Base-by-base conservation (phyloP, 2,329 filamentous ascomycete species). In the Colletotrichum spaethianum region DNA sequence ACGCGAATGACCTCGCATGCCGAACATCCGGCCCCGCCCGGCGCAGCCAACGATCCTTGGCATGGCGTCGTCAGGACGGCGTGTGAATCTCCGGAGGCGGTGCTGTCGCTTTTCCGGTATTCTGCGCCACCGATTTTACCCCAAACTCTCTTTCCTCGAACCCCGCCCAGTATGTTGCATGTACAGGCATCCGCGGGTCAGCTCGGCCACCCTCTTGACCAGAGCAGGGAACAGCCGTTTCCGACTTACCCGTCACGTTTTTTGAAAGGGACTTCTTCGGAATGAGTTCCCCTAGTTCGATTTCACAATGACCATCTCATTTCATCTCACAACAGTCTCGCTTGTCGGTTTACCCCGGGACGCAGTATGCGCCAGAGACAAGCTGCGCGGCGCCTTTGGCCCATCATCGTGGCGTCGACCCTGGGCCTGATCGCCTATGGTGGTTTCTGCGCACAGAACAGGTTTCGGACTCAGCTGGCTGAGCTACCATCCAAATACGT, bases 351-450 rank as follows among this genome's bases (percentile, higher is more conserved):
- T 14, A 26, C 38, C 28, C 20, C 2, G n/a, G 20, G 23, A 36
- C 14, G 33, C 33, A 67, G 26, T 4, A 72, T 72, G 70, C 70
- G 53, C 53, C 60, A 63, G 12, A 53, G 56, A 36, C 60, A 60
- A 31, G 53, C 59, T 1, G 38, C 31, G 31, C 65, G 70, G 14
- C 59, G 60, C 20, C 18, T 72, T 12, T 63, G 65, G 59, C 38
- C 70, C 20, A 23, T 72, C 11, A 18, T 70, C 23, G 31, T 69
- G 14, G 53, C 31, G 28, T 53, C 46, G 14, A 28, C 8, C 6
- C 42, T 72, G 1, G 36, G 23, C 3, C 36, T 72, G 28, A 33
- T 64, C 65, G 26, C 26, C 33, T 70, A 69, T 23, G 38, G n/a
- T 18, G 20, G 60, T 3, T 33, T 69, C 23, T 57, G 33, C n/a